Evolutionary conservation across 768 basidiomycete genomes (phyloP).

Genomic region (Chalciporus sphaerocephalus): DNA sequence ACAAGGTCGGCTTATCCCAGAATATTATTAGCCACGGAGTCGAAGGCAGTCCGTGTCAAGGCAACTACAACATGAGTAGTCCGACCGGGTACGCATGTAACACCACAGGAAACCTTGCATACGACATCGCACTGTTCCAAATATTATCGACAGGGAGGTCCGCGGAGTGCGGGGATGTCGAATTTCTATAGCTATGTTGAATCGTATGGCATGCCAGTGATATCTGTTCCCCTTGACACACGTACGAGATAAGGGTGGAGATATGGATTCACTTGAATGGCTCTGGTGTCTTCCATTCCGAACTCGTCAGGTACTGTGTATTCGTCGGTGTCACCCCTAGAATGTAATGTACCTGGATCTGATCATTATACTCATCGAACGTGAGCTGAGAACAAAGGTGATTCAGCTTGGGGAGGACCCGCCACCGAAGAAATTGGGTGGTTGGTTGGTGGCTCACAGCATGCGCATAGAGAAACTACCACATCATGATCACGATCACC

Average conservation of each 20-base stretch:
- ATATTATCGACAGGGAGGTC: conserved; percentile 9
- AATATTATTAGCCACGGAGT: conserved; percentile 12
- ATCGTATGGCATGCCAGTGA: no score
- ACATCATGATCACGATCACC: conserved; percentile 11
- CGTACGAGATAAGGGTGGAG: no score
- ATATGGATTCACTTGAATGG: no score
- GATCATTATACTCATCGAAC: no score
- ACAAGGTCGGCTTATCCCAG: background rate
- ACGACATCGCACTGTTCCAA: conserved; percentile 11
- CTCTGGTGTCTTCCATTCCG: conserved; percentile 24
- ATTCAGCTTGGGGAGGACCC: conserved; percentile 14
- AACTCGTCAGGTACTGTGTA: conserved; percentile 6
- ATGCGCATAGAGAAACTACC: conserved; percentile 8
- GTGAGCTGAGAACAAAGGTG: no score
- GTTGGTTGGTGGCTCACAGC: conserved; percentile 2
- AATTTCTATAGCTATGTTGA: no score
- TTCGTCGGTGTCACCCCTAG: conserved; percentile 6
- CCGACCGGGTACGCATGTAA: no score
- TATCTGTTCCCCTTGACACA: no score
- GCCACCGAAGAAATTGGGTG: conserved; percentile 15
- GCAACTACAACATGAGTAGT: background rate
- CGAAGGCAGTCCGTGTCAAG: conserved; percentile 8
- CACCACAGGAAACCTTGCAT: conserved; percentile 9
- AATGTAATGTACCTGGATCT: conserved; percentile 8
- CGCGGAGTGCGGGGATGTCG: conserved; percentile 16